These are phyloP conservation scores for Lipomyces sp. DNA, from an alignment of 805 yeast species.

Conservation along the genomic window DNA sequence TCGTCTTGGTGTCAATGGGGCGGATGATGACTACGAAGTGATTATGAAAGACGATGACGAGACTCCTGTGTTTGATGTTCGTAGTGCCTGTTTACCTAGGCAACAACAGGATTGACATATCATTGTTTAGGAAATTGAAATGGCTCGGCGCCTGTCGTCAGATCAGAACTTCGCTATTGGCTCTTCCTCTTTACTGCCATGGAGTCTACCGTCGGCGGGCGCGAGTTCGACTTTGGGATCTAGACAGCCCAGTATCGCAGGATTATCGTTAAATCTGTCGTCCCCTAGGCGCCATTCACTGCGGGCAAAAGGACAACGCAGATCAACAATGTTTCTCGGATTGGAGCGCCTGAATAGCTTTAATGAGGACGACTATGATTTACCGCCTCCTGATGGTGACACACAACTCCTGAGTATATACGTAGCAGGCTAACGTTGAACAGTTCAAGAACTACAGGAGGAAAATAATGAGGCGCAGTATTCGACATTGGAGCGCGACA, in stretches of 20 bases:
- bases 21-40: conserved; percentile 4
- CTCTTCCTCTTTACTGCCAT: conserved; percentile 17
- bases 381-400: conserved; percentile 4
- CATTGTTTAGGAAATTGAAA: conserved; percentile 13
- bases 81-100: neutral
- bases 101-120: neutral
- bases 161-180: conserved; percentile 15
- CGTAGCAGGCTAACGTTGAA: neutral
- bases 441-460: neutral
- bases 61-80: conserved; percentile 7
- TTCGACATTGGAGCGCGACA: conserved; percentile 20
- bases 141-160: conserved; percentile 15
- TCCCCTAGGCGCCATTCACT: conserved; percentile 1
- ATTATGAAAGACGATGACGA: conserved; percentile 1
- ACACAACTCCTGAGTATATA: neutral
- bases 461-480: neutral
- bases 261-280: neutral
- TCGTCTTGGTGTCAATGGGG: conserved; percentile 8
- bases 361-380: conserved; percentile 8
- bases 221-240: conserved; percentile 1
- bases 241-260: neutral
- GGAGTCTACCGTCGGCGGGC: conserved; percentile 13
- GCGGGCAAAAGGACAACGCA: conserved; percentile 1
- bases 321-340: conserved; percentile 9
- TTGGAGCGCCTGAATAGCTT: conserved; percentile 1